Evolutionary conservation across 441 rosid species (phyloP).

Genomic region (Aleurites moluccanus): DNA sequence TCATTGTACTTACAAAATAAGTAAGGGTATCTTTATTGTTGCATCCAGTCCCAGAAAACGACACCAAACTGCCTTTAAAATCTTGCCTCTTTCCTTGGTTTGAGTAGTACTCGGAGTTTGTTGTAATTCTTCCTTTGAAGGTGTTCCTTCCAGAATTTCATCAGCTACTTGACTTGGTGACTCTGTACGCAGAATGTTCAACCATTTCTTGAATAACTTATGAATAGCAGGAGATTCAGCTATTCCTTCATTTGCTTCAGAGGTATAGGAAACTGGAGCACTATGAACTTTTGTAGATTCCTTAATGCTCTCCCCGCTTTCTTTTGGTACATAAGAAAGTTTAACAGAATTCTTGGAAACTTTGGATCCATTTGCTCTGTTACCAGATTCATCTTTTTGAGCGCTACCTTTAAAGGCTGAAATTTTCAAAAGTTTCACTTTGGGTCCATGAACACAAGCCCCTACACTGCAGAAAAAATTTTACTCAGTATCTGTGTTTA

Average conservation of each 20-base stretch:
- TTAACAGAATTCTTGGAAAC: constrained; percentile 52
- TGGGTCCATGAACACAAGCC: constrained; percentile 41
- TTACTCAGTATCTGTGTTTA: constrained; percentile 25
- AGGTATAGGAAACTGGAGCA: constrained; percentile 58
- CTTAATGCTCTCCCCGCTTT: constrained; percentile 50
- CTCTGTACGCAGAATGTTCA: constrained; percentile 57
- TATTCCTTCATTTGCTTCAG: constrained; percentile 53
- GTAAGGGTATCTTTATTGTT: constrained; percentile 64
- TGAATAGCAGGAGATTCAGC: constrained; percentile 72
- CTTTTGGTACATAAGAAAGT: constrained; percentile 71
- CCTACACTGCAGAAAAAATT: constrained; percentile 60
- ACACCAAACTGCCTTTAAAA: constrained; percentile 46
- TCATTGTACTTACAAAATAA: constrained; percentile 70
- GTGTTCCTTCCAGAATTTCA: constrained; percentile 47
- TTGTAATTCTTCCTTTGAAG: constrained; percentile 36
- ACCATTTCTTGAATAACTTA: constrained; percentile 82
- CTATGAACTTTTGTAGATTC: constrained; percentile 61
- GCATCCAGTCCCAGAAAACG: constrained; percentile 68
- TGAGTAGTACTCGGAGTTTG: constrained; percentile 36
- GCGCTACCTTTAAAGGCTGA: constrained; percentile 76
- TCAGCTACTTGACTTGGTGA: constrained; percentile 53
- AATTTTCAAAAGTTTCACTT: constrained; percentile 55
- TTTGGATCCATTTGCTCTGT: constrained; percentile 53
- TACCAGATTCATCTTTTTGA: constrained; percentile 59
- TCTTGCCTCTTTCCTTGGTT: constrained; percentile 34